Percentiles rank a stretch among this genome's conserved stretches.
These are phyloP conservation scores for Melampsora allii-populina DNA, from an alignment of 1,284 basidiomycete species.

Conservation along the genomic window DNA sequence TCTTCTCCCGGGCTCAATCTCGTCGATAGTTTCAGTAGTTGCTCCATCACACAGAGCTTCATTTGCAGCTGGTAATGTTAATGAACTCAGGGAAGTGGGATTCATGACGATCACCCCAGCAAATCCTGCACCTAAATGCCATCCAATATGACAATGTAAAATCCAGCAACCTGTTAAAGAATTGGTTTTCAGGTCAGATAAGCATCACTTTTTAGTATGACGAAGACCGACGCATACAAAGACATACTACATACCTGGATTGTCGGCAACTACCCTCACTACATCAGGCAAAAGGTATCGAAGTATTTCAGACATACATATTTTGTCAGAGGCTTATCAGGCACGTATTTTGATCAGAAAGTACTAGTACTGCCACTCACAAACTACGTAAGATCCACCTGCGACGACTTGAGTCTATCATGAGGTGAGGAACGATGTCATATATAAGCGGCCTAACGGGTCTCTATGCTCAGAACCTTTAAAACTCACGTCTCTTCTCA, in stretches of 20 bases:
- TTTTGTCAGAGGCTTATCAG: neutral
- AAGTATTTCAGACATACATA: neutral
- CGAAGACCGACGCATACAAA: no score
- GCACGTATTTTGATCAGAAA: neutral
- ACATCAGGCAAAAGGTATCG: neutral
- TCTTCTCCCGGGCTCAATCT: constrained; percentile 26
- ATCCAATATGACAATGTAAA: constrained; percentile 18
- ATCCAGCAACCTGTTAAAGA: neutral
- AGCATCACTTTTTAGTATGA: no score
- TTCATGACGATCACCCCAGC: constrained; percentile 6
- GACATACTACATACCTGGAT: neutral
- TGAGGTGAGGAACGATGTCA: neutral
- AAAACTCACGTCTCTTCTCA: constrained; percentile 51
- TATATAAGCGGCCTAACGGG: neutral
- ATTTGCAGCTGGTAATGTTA: constrained; percentile 1
- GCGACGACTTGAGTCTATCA: constrained; percentile 24
- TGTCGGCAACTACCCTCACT: constrained; percentile 11
- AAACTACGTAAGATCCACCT: constrained; percentile 25
- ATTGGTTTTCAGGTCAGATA: neutral
- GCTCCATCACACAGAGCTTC: neutral
- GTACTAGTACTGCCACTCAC: constrained; percentile 7
- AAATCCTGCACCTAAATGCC: constrained; percentile 17
- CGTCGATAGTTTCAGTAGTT: constrained; percentile 17
- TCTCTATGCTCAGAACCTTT: neutral
- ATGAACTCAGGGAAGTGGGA: neutral